Evolutionary conservation across 768 basidiomycete species (phyloP), one percentile per base, ranked within the genome.

Genomic region (Lentinus tigrinus): DNA sequence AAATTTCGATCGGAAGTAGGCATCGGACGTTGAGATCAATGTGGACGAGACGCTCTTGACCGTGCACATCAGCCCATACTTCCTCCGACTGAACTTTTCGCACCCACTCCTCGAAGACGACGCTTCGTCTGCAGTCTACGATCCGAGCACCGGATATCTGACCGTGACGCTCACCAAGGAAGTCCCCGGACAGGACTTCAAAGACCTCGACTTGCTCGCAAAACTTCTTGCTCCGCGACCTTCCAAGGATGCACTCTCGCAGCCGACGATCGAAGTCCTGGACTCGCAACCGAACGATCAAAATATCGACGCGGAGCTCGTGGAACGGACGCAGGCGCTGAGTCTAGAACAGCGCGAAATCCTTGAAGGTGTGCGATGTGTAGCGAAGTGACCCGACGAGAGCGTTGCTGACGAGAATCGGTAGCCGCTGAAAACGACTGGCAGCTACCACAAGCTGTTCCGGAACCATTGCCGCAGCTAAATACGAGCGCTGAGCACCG

Each of bases 41-140:
- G 83, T 91, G 55, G 87, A 91, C 66, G 83, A 83, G 52, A 82
- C 82, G 26, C 72, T 88, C 47, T 78, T 93, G 69, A 85, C 84
- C 19, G 74, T 92, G 39, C 85, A 93, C 65, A 81, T 93, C 69
- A 90, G 89, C 57, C 92, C 92, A 2, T 95, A 93, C 68, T 94
- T 89, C 65, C 78, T 94, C 52, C 86, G 91, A 1, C 78, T 95
- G 60, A 84, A 85, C 65, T 92, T 95, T 69, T 77, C 87, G 27
- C 81, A 88, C 63, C 70, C 81, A 0, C 69, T 88, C 24, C 63
- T 88, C 39, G 88, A 90, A 63, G 90, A 93, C 56, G 80, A 82
- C 28, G 70, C 73, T 24, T 86, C 89, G 17, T 81, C 82, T 26
- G 92, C 91, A 2, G 68, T 76, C 63, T 95, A 93, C 66, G 88